phyloP scores from a whole-genome alignment of 1,284 basidiomycete species.

The Trichosporon sp. region DNA sequence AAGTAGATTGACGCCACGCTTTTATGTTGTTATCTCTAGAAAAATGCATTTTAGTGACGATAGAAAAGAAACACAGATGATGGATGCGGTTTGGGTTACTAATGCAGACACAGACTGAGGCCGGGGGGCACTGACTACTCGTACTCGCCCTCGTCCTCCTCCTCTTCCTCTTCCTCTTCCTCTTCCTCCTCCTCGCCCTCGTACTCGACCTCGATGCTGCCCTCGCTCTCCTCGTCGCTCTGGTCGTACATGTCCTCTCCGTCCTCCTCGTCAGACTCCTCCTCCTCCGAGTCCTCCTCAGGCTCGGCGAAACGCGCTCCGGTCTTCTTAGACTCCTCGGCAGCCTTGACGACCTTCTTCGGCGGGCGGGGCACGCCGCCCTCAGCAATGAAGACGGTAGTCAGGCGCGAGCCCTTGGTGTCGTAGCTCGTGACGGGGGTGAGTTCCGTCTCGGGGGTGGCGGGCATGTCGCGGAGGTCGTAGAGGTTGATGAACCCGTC shows the following conservation, averaged over 20 bases:
- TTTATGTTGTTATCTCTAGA: conserved; percentile 5
- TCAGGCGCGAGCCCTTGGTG: conserved; percentile 79
- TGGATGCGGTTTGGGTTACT: neutral
- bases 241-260: conserved; percentile 37
- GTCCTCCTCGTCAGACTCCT: conserved; percentile 36
- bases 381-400: conserved; percentile 71
- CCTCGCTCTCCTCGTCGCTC: conserved; percentile 33
- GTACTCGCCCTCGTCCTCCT: conserved; percentile 25
- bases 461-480: conserved; percentile 64
- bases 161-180: conserved; percentile 55
- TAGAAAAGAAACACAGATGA: neutral
- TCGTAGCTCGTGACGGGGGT: conserved; percentile 70
- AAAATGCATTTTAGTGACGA: conserved; percentile 18
- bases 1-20: conserved; percentile 19
- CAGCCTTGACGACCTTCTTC: conserved; percentile 31
- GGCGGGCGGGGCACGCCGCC: conserved; percentile 56
- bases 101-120: too few species aligned
- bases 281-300: conserved; percentile 36
- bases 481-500: conserved; percentile 81
- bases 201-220: conserved; percentile 33
- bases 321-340: conserved; percentile 55
- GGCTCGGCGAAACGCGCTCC: conserved; percentile 33
- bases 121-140: conserved; percentile 3
- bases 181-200: conserved; percentile 35
- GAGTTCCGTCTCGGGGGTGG: conserved; percentile 28